Percentiles rank a stretch among this genome's conserved stretches.
Evolutionary conservation across 257 asterid species (phyloP).

Genomic region (Mentha longifolia): DNA sequence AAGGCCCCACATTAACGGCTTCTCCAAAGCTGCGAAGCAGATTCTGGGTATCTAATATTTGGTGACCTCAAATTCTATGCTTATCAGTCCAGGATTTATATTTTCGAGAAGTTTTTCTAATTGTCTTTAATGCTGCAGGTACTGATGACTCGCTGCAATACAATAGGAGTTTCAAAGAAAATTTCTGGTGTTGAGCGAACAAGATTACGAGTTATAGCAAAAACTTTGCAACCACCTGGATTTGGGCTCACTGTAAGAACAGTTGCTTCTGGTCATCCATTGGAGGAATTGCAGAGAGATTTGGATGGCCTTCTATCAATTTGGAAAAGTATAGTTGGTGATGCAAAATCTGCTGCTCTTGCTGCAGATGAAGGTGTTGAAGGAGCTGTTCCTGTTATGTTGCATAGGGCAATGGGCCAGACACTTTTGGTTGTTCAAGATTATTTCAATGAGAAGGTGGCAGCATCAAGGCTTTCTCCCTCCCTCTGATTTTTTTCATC

Average conservation of each 20-base stretch:
- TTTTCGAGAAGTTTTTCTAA: conserved; percentile 32
- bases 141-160: conserved; percentile 64
- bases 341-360: conserved; percentile 94
- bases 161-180: conserved; percentile 89
- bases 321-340: conserved; percentile 84
- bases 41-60: conserved; percentile 78
- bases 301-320: conserved; percentile 81
- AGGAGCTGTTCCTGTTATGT: conserved; percentile 88
- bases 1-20: conserved; percentile 93
- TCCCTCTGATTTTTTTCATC: conserved; percentile 26
- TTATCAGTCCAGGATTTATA: conserved; percentile 36
- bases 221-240: conserved; percentile 87
- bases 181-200: conserved; percentile 90
- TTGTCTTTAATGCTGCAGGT: conserved; percentile 56
- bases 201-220: conserved; percentile 82
- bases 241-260: conserved; percentile 94
- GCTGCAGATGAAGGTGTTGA: conserved; percentile 98
- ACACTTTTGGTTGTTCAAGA: conserved; percentile 96
- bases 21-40: conserved; percentile 93
- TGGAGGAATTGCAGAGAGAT: conserved; percentile 87
- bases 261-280: conserved; percentile 86
- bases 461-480: conserved; percentile 17
- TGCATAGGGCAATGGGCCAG: conserved; percentile 95
- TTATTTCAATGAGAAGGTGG: conserved; percentile 87
- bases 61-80: conserved; percentile 30